Percentiles rank a stretch among this genome's conserved stretches.
These are phyloP conservation scores for Helichrysum umbraculigerum DNA, from an alignment of 129 eudicot species.

Conservation along the genomic window DNA sequence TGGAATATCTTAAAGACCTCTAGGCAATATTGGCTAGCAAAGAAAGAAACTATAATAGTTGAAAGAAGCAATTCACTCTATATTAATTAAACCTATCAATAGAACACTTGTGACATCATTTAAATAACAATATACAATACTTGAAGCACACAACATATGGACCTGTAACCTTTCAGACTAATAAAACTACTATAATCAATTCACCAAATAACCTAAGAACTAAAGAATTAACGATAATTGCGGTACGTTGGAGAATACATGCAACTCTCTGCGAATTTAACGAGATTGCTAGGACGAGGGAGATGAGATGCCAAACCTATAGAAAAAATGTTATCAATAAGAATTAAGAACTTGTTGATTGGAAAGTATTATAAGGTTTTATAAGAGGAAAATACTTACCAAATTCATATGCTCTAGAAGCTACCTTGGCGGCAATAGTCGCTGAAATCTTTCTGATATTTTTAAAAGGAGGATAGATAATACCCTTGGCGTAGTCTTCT, in stretches of 20 bases:
- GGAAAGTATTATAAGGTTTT: not conserved
- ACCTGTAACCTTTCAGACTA: constrained; percentile 5
- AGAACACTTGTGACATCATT: constrained; percentile 20
- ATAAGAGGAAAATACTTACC: constrained; percentile 41
- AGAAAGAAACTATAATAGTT: not conserved
- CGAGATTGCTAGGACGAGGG: constrained; percentile 77
- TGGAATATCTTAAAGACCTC: not conserved
- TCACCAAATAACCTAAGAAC: constrained; percentile 21
- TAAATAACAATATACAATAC: constrained; percentile 18
- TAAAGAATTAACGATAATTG: constrained; percentile 51
- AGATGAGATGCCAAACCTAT: constrained; percentile 81
- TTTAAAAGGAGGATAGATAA: constrained; percentile 72
- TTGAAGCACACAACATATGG: constrained; percentile 25
- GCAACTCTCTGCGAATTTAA: constrained; percentile 86
- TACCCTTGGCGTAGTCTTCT: constrained; percentile 72
- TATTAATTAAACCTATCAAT: constrained; percentile 15
- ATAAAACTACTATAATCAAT: constrained; percentile 18
- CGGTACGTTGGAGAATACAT: constrained; percentile 92
- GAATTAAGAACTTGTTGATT: not conserved
- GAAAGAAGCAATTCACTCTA: not conserved
- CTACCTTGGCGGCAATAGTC: constrained; percentile 72
- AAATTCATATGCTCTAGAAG: constrained; percentile 73
- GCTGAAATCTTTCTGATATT: constrained; percentile 79
- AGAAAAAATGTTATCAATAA: constrained; percentile 6
- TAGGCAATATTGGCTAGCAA: not conserved